phyloP scores from a whole-genome alignment of 805 yeast genomes.

The Yarrowia sp. region DNA sequence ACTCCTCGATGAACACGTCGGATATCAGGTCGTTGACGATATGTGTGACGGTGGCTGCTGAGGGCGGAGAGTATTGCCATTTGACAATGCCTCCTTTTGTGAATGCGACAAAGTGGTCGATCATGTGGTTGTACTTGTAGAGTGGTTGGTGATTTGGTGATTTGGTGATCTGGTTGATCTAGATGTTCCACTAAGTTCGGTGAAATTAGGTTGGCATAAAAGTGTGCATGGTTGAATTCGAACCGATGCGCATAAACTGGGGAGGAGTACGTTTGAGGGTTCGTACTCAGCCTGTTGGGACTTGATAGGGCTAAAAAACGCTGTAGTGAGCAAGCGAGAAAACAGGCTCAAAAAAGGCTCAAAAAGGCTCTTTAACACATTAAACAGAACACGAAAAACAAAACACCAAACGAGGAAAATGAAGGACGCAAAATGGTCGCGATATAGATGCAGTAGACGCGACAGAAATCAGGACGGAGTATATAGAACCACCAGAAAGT shows the following conservation, averaged over 20 bases:
- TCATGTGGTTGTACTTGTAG: constrained; percentile 35
- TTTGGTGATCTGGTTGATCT: background rate
- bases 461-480: too few relatives aligned
- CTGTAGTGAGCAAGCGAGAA: background rate
- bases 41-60: constrained; percentile 27
- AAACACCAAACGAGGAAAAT: background rate
- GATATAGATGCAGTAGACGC: background rate
- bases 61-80: constrained; percentile 38
- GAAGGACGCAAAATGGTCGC: background rate
- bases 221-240: background rate
- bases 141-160: background rate
- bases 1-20: constrained; percentile 45
- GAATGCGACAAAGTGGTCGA: constrained; percentile 50
- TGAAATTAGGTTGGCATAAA: background rate
- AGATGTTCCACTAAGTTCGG: background rate
- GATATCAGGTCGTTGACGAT: constrained; percentile 49
- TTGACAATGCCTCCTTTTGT: constrained; percentile 52
- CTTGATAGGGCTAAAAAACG: background rate
- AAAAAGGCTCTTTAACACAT: too few relatives aligned
- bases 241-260: background rate
- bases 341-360: too few relatives aligned
- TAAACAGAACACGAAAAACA: background rate
- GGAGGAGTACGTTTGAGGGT: too few relatives aligned
- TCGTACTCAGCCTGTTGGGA: too few relatives aligned
- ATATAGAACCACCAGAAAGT: background rate